Evolutionary conservation across 2,329 filamentous ascomycete genomes (phyloP), one percentile per base, ranked within the genome.

Genomic region (Aspergillus sp.): DNA sequence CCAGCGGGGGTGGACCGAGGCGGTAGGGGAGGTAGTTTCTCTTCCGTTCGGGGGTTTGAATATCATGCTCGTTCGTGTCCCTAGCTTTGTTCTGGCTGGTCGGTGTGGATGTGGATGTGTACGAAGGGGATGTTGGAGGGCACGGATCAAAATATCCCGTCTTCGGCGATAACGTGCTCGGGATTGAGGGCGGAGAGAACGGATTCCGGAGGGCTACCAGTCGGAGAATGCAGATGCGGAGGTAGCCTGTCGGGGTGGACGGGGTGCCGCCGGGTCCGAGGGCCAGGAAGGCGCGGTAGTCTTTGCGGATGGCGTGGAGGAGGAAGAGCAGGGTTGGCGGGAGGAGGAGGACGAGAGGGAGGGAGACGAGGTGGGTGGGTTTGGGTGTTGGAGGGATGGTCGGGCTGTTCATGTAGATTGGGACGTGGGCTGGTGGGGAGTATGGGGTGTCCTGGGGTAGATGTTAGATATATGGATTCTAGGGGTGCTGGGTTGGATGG

Each of bases 261-360:
- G 91, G 90, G 0, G 90, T 94, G 59, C 91, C 91, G 24, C 91
- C 91, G 0, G 90, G 91, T 0, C 91, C 91, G 20, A 96, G 85
- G 45, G 84, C 84, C 63, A 94, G 79, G 76, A 92, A 95, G 72
- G 88, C 89, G 55, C 81, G 78, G 75, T 92, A 95, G 61, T 70
- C 71, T 59, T 65, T 65, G 49, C 63, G 68, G 79, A 94, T 90
- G 70, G 86, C 85, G 70, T 86, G 85, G 67, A 90, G 75, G 60
- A 80, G 70, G 60, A 68, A 58, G n/a, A 83, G 65, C 54, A 87
- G 78, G 52, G 86, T 68, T 53, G 79, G 69, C 63, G 84, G 80
- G 46, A 63, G 26, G 45, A 67, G 42, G 36, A 57, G 26, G 52
- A 65, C 26, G 55, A 62, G 49, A 55, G 47, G n/a, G 45, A 31